Evolutionary conservation across 257 asterid genomes (phyloP).

Genomic region (Solanum arcanum): DNA sequence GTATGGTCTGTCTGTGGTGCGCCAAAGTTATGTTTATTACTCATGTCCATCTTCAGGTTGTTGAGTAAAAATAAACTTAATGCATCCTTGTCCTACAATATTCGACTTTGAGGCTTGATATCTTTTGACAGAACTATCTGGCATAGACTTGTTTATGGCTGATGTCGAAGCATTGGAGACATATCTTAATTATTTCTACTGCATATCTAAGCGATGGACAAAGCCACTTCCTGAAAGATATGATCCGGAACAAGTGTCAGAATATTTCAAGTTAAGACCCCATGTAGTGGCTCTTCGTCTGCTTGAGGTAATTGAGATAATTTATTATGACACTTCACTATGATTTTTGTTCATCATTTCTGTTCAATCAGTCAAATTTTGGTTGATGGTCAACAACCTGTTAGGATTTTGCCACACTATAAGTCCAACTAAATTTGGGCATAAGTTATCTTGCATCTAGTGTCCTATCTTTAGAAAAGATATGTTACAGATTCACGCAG

Average conservation of each 20-base stretch:
- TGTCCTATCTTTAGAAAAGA: background rate
- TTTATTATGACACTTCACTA: background rate
- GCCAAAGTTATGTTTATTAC: background rate
- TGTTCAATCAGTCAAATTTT: background rate
- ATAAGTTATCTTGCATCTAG: background rate
- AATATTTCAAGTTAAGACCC: conserved; percentile 80
- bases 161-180: conserved; percentile 80
- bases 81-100: background rate
- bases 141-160: conserved; percentile 67
- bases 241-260: conserved; percentile 56
- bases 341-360: background rate
- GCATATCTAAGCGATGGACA: conserved; percentile 65
- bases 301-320: conserved; percentile 52
- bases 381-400: background rate
- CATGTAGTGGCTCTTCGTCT: conserved; percentile 78
- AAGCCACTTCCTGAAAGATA: conserved; percentile 87
- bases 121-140: conserved; percentile 60
- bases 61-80: background rate
- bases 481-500: background rate
- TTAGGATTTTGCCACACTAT: background rate
- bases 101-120: background rate
- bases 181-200: conserved; percentile 54
- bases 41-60: background rate
- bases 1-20: background rate
- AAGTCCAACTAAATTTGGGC: background rate